Percentiles rank a stretch among this genome's conserved stretches.
Evolutionary conservation across 1,284 basidiomycete species (phyloP).

Genomic region (Pascua guehoae): DNA sequence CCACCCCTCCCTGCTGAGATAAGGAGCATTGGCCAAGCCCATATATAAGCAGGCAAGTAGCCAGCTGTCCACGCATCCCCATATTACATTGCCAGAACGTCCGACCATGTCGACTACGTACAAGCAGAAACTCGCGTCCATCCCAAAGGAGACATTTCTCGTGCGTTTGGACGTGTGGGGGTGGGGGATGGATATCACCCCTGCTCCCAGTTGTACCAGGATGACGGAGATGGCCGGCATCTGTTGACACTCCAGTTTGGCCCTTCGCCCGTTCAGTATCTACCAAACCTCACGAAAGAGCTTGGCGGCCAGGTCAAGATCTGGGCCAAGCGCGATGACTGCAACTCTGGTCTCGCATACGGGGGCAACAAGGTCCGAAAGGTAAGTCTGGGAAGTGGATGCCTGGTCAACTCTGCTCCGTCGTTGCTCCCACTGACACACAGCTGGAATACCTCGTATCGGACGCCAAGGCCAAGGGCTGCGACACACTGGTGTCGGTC

Average conservation of each 20-base stretch:
- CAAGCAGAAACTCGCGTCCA: slow-evolving; percentile 6
- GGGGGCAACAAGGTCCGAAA: slow-evolving; percentile 43
- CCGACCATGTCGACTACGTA: slow-evolving; percentile 4
- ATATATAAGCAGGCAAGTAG: too few species aligned
- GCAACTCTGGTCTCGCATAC: slow-evolving; percentile 36
- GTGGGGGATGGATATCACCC: too few species aligned
- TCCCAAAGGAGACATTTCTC: slow-evolving; percentile 12
- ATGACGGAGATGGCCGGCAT: too few species aligned
- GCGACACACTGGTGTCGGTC: slow-evolving; percentile 33
- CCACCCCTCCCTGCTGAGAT: too few species aligned
- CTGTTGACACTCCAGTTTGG: slow-evolving; percentile 23
- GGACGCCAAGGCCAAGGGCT: slow-evolving; percentile 28
- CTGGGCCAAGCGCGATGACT: slow-evolving; percentile 37
- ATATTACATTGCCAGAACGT: too few species aligned
- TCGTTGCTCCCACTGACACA: neutral
- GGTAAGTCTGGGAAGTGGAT: slow-evolving; percentile 7
- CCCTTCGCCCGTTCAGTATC: slow-evolving; percentile 33
- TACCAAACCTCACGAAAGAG: slow-evolving; percentile 24
- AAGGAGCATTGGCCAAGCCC: too few species aligned
- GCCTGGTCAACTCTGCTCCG: too few species aligned
- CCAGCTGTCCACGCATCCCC: too few species aligned
- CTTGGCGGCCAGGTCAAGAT: slow-evolving; percentile 32
- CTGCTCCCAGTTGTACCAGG: neutral
- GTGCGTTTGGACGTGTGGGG: slow-evolving; percentile 3
- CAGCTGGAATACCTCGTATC: slow-evolving; percentile 38